Evolutionary conservation across 2,329 filamentous ascomycete genomes (phyloP), one percentile per base, ranked within the genome.

Genomic region (Sporothrix pallida): DNA sequence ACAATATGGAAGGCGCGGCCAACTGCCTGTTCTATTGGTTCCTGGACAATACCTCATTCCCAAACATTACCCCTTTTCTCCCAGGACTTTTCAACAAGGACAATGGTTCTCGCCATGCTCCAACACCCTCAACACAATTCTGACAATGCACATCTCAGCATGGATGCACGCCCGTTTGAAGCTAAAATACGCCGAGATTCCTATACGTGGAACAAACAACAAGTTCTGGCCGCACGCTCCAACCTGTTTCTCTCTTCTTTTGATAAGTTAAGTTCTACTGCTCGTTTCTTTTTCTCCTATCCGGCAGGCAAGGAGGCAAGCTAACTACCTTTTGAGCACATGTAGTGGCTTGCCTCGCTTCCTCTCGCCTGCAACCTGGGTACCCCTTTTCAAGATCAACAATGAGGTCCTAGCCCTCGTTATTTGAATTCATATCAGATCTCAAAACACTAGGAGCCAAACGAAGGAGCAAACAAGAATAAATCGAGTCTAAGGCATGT

Each of bases 321-420:
- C 42, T 48, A 67, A 67, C 62, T n/a, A 26, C 1, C 10, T 26
- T 67, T 48, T 48, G 42, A 13, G 20, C 20, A 8, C 42, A 12
- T 48, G 20, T 20, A 17, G 42, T 37, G 31, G 31, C 42, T 26
- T 67, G 58, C 20, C 37, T 48, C 12, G 20, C n/a, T 8, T 20
- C 6, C 15, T 46, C 17, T 17, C 5, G 12, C 23, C 42, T 23
- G 2, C n/a, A 48, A 20, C n/a, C 42, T 48, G 26, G 23, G 23
- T 23, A 20, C 62, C 62, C 37, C 62, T 48, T 8, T 67, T 17
- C 62, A 56, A 56, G 52, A 26, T 56, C 52, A 26, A 56, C 52
- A 56, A 48, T 46, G 17, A 37, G 31, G 13, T 48, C 62, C 26
- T 17, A 10, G 26, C 13, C 31, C 58, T 62, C 31, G 15, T 13